Evolutionary conservation across 2,329 filamentous ascomycete genomes (phyloP).

Genomic region (Cladorrhinum sp.): DNA sequence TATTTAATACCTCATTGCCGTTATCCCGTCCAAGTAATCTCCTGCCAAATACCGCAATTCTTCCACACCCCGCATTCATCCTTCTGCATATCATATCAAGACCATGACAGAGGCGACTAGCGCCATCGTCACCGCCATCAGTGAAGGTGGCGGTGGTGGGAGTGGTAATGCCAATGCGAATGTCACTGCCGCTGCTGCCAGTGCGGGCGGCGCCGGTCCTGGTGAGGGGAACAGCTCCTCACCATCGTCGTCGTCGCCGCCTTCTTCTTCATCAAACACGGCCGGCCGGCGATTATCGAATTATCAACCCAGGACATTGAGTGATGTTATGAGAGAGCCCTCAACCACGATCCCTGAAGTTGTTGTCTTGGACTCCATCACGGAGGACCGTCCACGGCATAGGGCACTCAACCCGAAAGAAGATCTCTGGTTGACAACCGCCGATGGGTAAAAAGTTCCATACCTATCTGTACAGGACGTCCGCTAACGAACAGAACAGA

Average conservation of each 20-base stretch:
- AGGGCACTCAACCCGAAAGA: constrained; percentile 40
- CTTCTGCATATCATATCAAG: not conserved
- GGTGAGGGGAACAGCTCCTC: constrained; percentile 7
- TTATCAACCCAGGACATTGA: constrained; percentile 30
- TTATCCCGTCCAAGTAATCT: not conserved
- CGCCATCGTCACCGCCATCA: constrained; percentile 4
- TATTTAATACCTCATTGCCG: not conserved
- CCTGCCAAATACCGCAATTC: not conserved
- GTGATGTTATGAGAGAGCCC: constrained; percentile 41
- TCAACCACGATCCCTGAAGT: constrained; percentile 37
- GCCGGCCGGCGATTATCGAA: not conserved
- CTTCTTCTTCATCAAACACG: not conserved
- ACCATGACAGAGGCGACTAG: constrained; percentile 11
- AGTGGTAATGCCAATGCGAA: not conserved
- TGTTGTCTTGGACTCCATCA: constrained; percentile 38
- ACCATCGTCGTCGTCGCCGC: not conserved
- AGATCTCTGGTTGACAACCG: constrained; percentile 49
- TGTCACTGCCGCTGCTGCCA: not conserved
- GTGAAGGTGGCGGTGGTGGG: not conserved
- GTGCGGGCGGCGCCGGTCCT: not conserved
- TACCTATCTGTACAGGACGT: constrained; percentile 19
- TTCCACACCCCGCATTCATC: not conserved
- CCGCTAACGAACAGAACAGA: constrained; percentile 29
- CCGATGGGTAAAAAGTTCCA: constrained; percentile 48
- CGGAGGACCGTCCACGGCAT: constrained; percentile 30